Base-by-base conservation (phyloP, 1,139 yeast species). In the Nakaseomyces delphensis region DNA sequence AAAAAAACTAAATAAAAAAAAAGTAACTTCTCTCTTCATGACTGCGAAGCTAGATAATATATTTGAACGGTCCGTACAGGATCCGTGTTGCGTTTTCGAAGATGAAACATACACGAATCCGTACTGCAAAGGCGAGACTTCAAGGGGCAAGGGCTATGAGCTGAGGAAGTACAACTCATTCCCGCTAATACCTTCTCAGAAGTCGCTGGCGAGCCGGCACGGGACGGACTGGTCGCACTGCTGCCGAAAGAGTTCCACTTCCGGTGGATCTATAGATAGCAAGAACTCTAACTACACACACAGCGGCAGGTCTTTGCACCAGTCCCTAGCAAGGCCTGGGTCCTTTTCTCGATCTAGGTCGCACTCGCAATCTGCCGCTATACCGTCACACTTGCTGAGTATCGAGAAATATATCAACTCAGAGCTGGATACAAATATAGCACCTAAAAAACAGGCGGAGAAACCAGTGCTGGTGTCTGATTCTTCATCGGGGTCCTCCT, bases 51-150 rank as follows among this genome's bases (percentile, higher is more conserved):
- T 33, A 13, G 27, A 33, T 20, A 16, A 18, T 36, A 36, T 39
- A 21, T 39, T 39, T 28, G 42, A 39, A 19, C 32, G 42, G 20
- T 32, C 38, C n/a, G 42, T 39, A 10, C 42, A 39, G 33, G 42
- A 39, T 29, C 42, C 42, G 6, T 39, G 42, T 18, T 39, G 42
- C 14, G 23, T 33, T 15, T 7, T 33, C 3, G 37, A 33, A 4
- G 37, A 33, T 21, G 37, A 33, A 4, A 6, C 16, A 16, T 25
- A 25, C 23, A 18, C 19, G 36, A 13, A 31, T 21, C 25, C 27
- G 11, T 32, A 32, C 11, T 11, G n/a, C 32, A 4, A 14, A 4
- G 32, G 8, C 11, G 15, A 29, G 15, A 13, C n/a, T n/a, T n/a
- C n/a, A n/a, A n/a, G n/a, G n/a, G n/a, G n/a, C n/a, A n/a, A n/a